Base-by-base conservation (phyloP, 192 early-diverging fungal species). In the Podila minutissima region DNA sequence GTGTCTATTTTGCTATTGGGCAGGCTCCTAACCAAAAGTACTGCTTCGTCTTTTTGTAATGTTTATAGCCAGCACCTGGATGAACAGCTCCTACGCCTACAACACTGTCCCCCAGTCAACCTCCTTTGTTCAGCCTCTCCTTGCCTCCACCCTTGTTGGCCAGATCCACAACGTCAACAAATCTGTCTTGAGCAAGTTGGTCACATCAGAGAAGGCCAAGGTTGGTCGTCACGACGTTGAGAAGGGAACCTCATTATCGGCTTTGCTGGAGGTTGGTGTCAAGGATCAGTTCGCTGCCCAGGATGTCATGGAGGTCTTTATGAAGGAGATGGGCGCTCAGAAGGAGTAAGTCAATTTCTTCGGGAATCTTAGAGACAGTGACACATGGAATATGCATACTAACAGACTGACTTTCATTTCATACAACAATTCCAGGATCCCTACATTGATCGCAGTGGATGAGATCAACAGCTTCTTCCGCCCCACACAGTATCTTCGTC, bases 371-470 rank as follows among this genome's bases (percentile, higher is more conserved):
- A 55, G 22, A 55, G 53, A 32, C 35, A 8, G 37, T 6, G 49
- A 17, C 26, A 17, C 48, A 28, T 33, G 74, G 19, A n/a, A 22
- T 5, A 5, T 20, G 13, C 20, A 24, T 13, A 19, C 22, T 29
- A 38, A 69, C 35, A 17, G 28, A 26, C 29, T 48, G 49, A 8
- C 38, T 55, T 12, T 41, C 41, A 5, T 50, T n/a, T 26, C 12
- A 1, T 61, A 55, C 2, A 24, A 24, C 22, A n/a, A 4, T 26
- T 58, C 55, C 12, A 83, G 86, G 24, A 83, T 75, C 46, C 87
- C 87, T 24, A 72, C 86, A 28, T 63, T 88, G 22, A 63, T 90
- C 33, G 88, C 87, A 50, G 70, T 90, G 50, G 88, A 90, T 62
- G 84, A 82, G 70, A 26, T 90, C 64, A 86, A 87, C 74, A 76